Evolutionary conservation across 164 flowering plant genomes (phyloP).

Genomic region (Buxus sempervirens): DNA sequence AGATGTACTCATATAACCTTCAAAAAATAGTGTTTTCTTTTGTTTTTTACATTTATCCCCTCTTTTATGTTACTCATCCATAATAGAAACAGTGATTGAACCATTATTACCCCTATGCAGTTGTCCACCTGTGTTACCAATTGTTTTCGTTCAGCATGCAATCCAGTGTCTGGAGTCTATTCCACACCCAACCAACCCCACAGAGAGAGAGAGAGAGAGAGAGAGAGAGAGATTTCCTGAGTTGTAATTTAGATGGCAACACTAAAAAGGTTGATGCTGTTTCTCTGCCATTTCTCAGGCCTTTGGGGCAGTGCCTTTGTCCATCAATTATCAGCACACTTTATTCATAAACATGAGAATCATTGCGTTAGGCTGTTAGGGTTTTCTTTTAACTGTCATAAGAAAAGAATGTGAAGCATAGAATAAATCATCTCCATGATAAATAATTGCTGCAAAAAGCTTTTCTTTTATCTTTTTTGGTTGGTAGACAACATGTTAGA

Average conservation of each 20-base stretch:
- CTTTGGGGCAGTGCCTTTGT: conserved; percentile 5
- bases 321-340: conserved; percentile 13
- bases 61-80: not conserved
- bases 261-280: conserved; percentile 3
- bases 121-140: not conserved
- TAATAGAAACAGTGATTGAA: conserved; percentile 9
- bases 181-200: conserved; percentile 2
- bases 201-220: not conserved
- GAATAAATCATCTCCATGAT: not conserved
- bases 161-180: not conserved
- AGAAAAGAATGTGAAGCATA: conserved; percentile 14
- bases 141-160: conserved; percentile 8
- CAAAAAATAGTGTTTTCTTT: too few relatives aligned
- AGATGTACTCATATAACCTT: too few relatives aligned
- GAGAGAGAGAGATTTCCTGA: not conserved
- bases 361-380: not conserved
- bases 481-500: too few relatives aligned
- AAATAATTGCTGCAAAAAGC: not conserved
- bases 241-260: not conserved
- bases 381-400: conserved; percentile 11
- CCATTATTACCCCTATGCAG: conserved; percentile 1
- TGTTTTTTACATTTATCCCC: not conserved
- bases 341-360: conserved; percentile 11
- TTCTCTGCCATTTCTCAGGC: conserved; percentile 9
- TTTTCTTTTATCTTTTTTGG: too few relatives aligned